These are phyloP conservation scores for Gomphus sp. DNA, from an alignment of 1,284 basidiomycete genomes.

Conservation along the genomic window DNA sequence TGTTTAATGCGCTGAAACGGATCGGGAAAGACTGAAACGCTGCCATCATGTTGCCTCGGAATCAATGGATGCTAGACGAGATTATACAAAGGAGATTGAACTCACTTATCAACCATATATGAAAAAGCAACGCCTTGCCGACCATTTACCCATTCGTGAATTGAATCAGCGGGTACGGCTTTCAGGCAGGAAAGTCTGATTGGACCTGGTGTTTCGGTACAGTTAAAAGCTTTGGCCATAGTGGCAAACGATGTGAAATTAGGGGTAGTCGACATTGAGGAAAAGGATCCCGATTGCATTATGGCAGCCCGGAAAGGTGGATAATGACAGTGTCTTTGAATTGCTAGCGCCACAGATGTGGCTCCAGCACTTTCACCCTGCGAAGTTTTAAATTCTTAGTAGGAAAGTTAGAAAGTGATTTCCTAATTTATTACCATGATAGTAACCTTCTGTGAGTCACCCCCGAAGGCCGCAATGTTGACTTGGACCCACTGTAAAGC, in stretches of 20 bases:
- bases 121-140: slow-evolving; percentile 1
- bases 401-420: background rate
- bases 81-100: background rate
- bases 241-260: slow-evolving; percentile 3
- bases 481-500: slow-evolving; percentile 40
- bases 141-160: slow-evolving; percentile 3
- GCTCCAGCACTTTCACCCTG: slow-evolving; percentile 9
- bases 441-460: slow-evolving; percentile 12
- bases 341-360: background rate
- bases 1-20: slow-evolving; percentile 12
- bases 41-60: background rate
- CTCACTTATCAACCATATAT: slow-evolving; percentile 4
- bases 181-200: slow-evolving; percentile 6
- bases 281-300: slow-evolving; percentile 4
- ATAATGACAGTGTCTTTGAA: slow-evolving; percentile 4
- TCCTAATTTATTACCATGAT: slow-evolving; percentile 9
- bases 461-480: slow-evolving; percentile 27
- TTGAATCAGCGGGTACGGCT: slow-evolving; percentile 2
- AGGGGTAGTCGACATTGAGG: background rate
- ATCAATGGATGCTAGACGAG: background rate
- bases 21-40: slow-evolving; percentile 12
- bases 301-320: slow-evolving; percentile 9
- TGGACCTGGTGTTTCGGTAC: slow-evolving; percentile 3
- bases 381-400: background rate
- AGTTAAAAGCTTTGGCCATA: slow-evolving; percentile 4